Evolutionary conservation across 306 rosid species (phyloP).

Genomic region (Sicyos baderoa): DNA sequence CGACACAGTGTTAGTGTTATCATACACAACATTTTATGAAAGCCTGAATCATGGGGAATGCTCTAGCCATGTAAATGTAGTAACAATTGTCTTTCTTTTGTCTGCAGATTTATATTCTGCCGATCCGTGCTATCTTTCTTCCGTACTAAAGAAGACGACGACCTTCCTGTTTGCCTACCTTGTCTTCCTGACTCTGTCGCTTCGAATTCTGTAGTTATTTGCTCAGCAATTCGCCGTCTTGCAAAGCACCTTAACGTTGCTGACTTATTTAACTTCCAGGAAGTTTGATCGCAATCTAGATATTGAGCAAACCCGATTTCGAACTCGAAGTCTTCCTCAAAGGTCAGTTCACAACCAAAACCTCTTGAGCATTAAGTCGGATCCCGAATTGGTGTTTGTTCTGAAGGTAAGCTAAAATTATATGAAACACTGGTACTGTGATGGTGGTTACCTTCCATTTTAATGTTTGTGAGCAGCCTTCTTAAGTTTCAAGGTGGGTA

Average conservation of each 20-base stretch:
- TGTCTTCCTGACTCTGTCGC: slow-evolving; percentile 54
- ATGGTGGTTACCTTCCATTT: slow-evolving; percentile 3
- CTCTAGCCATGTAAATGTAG: background rate
- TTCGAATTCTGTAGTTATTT: slow-evolving; percentile 54
- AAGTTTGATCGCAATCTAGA: slow-evolving; percentile 9
- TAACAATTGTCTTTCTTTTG: background rate
- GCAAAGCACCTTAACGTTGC: slow-evolving; percentile 64
- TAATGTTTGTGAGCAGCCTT: background rate
- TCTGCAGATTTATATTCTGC: slow-evolving; percentile 83
- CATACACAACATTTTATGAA: background rate
- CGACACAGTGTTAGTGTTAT: background rate
- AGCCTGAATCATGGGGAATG: background rate
- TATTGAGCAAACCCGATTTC: slow-evolving; percentile 16
- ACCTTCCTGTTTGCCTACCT: slow-evolving; percentile 76
- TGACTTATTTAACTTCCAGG: slow-evolving; percentile 49
- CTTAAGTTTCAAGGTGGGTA: slow-evolving; percentile 24
- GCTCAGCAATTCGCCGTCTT: slow-evolving; percentile 56
- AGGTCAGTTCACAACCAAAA: background rate
- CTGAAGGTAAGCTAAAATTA: slow-evolving; percentile 1
- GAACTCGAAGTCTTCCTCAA: slow-evolving; percentile 9
- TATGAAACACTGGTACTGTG: slow-evolving; percentile 1
- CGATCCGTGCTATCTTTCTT: slow-evolving; percentile 59
- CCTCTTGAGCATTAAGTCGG: background rate
- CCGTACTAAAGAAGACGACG: slow-evolving; percentile 49
- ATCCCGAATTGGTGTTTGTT: background rate